Conservation (phyloP, 352 stramenopile genomes). For the Phytophthora megakarya region DNA sequence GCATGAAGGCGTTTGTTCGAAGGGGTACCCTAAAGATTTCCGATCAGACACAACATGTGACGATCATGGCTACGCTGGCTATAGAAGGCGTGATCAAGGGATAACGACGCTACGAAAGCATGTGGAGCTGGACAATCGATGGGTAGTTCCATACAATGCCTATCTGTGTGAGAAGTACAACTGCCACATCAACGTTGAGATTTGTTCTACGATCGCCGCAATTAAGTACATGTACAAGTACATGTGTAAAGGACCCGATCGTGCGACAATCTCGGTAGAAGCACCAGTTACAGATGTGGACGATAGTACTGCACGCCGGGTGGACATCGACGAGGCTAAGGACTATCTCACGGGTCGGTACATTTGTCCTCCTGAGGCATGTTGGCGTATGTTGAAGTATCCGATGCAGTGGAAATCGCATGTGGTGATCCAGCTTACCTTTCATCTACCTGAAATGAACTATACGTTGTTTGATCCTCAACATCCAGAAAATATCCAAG, state of each 20-base stretch:
- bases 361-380: too few species aligned
- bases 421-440: neutral
- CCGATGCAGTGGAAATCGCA: too few species aligned
- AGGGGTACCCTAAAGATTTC: neutral
- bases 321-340: too few species aligned
- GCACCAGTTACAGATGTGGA: neutral
- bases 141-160: slow-evolving; percentile 4
- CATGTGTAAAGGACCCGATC: too few species aligned
- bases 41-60: too few species aligned
- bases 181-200: slow-evolving; percentile 12
- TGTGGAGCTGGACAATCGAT: neutral
- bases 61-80: too few species aligned
- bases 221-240: slow-evolving; percentile 14
- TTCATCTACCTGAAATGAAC: neutral
- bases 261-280: neutral
- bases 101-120: neutral
- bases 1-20: neutral
- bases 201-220: slow-evolving; percentile 5
- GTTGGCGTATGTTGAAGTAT: too few species aligned
- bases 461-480: too few species aligned
- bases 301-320: too few species aligned
- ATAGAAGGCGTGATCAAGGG: too few species aligned
- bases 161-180: slow-evolving; percentile 6
- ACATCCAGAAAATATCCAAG: neutral
- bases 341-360: too few species aligned